Conservation (phyloP, 768 basidiomycete species). For the Rhodotorula toruloides region DNA sequence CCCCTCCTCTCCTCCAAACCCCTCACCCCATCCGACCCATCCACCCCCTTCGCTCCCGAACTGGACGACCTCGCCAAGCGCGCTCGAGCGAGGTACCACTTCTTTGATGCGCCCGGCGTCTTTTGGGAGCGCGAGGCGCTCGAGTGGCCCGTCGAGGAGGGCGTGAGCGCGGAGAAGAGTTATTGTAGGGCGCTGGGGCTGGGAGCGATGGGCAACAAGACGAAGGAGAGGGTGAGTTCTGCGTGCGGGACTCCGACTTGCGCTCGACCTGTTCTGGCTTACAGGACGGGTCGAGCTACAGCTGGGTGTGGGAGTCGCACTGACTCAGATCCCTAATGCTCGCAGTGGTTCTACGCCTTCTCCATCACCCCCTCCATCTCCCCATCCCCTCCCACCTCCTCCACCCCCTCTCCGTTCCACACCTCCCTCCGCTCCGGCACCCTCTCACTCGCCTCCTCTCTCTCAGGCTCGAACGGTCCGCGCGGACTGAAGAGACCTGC, state of each 20-base stretch:
- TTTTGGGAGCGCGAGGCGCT: constrained; percentile 98
- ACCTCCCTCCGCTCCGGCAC: constrained; percentile 36
- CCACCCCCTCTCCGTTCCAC: constrained; percentile 50
- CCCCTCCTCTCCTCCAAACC: constrained; percentile 59
- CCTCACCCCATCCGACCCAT: constrained; percentile 52
- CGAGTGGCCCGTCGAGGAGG: constrained; percentile 61
- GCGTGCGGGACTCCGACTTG: too few species aligned
- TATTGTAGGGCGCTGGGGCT: constrained; percentile 72
- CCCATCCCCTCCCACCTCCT: constrained; percentile 56
- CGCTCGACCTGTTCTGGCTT: not conserved
- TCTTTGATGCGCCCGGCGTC: constrained; percentile 62
- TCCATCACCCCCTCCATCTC: constrained; percentile 58
- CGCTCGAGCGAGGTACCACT: constrained; percentile 70
- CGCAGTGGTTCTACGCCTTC: constrained; percentile 97
- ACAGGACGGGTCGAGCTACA: not conserved
- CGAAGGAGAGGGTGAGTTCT: constrained; percentile 72
- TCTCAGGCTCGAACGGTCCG: constrained; percentile 39
- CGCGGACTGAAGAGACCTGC: constrained; percentile 47
- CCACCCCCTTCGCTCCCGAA: constrained; percentile 50
- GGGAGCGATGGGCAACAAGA: constrained; percentile 68
- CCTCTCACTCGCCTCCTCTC: constrained; percentile 43
- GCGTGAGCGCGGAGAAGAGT: constrained; percentile 48
- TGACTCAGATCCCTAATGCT: not conserved
- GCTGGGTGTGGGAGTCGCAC: not conserved
- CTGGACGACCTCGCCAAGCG: constrained; percentile 62